Percentiles rank a stretch among this genome's conserved stretches.
These are phyloP conservation scores for Petrea volubilis DNA, from an alignment of 257 asterid genomes.

Conservation along the genomic window DNA sequence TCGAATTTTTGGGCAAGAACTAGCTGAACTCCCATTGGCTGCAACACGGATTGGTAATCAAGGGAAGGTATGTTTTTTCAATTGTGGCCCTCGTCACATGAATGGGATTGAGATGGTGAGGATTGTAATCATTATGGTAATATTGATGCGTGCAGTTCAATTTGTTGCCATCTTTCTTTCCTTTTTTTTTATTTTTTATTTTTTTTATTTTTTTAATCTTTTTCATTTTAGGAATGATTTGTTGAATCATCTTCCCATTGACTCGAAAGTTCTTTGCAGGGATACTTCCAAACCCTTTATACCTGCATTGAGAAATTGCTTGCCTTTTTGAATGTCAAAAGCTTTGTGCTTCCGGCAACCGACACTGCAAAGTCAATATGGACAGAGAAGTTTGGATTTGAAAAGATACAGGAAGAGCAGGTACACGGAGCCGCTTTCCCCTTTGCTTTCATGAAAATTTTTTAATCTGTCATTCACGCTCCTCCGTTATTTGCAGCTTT, in stretches of 20 bases:
- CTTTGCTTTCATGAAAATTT: not conserved
- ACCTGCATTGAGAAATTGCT: conserved; percentile 79
- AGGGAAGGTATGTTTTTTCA: conserved; percentile 56
- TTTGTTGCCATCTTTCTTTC: too few species aligned
- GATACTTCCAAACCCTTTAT: conserved; percentile 78
- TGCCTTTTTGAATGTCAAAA: conserved; percentile 66
- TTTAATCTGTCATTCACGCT: not conserved
- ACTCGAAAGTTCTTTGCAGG: conserved; percentile 50
- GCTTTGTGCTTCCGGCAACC: conserved; percentile 87
- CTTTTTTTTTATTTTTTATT: not conserved
- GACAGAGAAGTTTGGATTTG: conserved; percentile 87
- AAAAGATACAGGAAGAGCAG: conserved; percentile 64
- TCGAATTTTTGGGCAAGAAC: conserved; percentile 85
- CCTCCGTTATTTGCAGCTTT: conserved; percentile 56
- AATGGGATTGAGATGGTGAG: too few species aligned
- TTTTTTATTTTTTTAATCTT: not conserved
- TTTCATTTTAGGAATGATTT: not conserved
- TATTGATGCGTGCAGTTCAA: too few species aligned
- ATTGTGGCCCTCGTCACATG: too few species aligned
- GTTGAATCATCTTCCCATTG: conserved; percentile 21
- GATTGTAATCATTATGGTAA: too few species aligned
- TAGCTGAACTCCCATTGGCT: conserved; percentile 94
- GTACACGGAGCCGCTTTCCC: conserved; percentile 30
- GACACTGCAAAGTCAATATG: conserved; percentile 88
- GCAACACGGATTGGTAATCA: conserved; percentile 78